Evolutionary conservation across 176 grass and related monocot species (phyloP), one percentile per base, ranked within the genome.

Genomic region (Raddia distichophylla): DNA sequence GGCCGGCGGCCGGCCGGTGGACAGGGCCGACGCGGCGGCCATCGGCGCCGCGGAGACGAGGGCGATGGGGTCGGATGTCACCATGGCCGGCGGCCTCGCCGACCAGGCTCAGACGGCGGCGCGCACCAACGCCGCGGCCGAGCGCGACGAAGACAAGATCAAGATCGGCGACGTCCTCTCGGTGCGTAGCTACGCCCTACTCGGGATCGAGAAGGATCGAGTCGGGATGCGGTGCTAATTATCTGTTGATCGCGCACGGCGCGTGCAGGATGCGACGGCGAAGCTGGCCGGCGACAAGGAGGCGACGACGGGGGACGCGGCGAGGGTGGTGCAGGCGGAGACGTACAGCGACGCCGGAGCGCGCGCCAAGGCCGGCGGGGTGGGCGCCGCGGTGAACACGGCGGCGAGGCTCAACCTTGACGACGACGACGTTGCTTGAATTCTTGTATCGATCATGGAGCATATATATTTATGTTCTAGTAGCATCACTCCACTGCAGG

Each of bases 381-480:
- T 94, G 3, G 82, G 84, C 0, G 83, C 87, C 4, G 82, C 76
- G 10, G 9, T 94, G 5, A 62, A 77, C 18, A 86, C 86, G 34
- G 92, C 93, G 54, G 93, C 90, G 6, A 76, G 90, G 87, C 85
- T 92, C 6, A 95, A 95, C 84, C 67, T 91, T 3, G 80, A 66
- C 16, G 76, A 83, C 4, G 22, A 48, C 40, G 37, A 73, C 0
- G 77, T 34, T 5, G 66, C 80, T 7, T 88, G 58, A 86, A 7
- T n/a, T 2, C 15, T 13, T 35, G 11, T 14, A 2, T 8, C 27
- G 27, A 40, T 40, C 34, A 2, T 51, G 34, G 35, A 8, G 13
- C 32, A 32, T 19, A 6, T 48, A 14, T 50, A 64, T 67, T 27
- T 27, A 27, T 27, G 27, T 27, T n/a, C n/a, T n/a, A 40, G 37